phyloP scores from a whole-genome alignment of 257 asterid species.

The Primulina tabacum region DNA sequence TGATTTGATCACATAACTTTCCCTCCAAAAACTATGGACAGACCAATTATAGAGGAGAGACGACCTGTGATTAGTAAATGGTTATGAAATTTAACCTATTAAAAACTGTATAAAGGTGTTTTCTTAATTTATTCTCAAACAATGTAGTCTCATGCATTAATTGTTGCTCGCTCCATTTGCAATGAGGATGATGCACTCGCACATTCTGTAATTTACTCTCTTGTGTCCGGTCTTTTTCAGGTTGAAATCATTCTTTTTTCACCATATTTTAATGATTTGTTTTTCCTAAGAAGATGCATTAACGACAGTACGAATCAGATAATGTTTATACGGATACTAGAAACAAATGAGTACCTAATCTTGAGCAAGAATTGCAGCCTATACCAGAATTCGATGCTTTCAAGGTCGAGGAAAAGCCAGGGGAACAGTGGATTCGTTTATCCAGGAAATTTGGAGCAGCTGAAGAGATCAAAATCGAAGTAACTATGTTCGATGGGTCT shows the following conservation, averaged over 20 bases:
- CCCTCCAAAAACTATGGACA: background rate
- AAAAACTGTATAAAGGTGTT: background rate
- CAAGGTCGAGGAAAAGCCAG: slow-evolving; percentile 65
- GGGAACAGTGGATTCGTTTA: slow-evolving; percentile 83
- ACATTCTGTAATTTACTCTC: background rate
- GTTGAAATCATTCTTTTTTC: slow-evolving; percentile 11
- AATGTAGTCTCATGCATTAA: background rate
- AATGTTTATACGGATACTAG: slow-evolving; percentile 5
- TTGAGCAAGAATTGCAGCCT: slow-evolving; percentile 46
- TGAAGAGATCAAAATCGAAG: slow-evolving; percentile 88
- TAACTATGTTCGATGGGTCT: slow-evolving; percentile 80
- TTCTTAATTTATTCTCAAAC: background rate
- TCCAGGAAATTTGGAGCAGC: slow-evolving; percentile 54
- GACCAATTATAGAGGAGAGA: background rate
- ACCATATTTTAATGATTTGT: slow-evolving; percentile 4
- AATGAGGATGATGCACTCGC: background rate
- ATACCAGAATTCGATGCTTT: slow-evolving; percentile 54
- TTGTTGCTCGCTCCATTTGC: background rate
- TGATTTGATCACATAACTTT: background rate
- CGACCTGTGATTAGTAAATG: background rate
- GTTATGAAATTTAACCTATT: background rate
- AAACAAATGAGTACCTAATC: slow-evolving; percentile 17
- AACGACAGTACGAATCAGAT: slow-evolving; percentile 6
- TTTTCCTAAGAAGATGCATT: slow-evolving; percentile 12
- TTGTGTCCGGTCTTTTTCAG: no score